Conservation (phyloP, 1,284 basidiomycete species). For the Cronartium quercuum region DNA sequence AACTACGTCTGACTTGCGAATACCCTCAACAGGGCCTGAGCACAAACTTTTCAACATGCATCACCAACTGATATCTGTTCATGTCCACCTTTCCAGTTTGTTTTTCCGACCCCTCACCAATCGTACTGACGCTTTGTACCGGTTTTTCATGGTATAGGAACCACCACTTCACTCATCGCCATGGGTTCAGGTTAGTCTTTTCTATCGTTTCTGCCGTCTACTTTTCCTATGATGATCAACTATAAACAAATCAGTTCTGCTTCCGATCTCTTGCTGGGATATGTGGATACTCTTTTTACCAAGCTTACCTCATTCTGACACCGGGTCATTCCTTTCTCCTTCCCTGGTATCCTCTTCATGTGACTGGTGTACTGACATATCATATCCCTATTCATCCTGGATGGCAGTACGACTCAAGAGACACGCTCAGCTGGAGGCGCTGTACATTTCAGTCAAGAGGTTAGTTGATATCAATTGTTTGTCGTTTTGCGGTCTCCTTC, state of each 20-base stretch:
- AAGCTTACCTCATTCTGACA: slow-evolving; percentile 5
- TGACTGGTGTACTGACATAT: not conserved
- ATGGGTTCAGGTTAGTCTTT: not conserved
- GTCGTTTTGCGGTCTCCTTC: too few relatives aligned
- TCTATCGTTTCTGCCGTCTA: not conserved
- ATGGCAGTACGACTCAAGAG: too few relatives aligned
- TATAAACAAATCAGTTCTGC: not conserved
- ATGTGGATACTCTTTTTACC: not conserved
- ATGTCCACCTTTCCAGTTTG: too few relatives aligned
- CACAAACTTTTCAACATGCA: not conserved
- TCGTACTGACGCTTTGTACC: not conserved
- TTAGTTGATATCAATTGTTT: too few relatives aligned
- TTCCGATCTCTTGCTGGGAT: not conserved
- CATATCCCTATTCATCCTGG: not conserved
- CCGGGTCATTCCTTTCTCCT: not conserved
- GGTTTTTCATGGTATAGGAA: not conserved
- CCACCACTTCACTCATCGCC: not conserved
- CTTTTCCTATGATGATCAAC: not conserved
- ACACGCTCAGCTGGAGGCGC: too few relatives aligned
- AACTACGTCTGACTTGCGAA: slow-evolving; percentile 1
- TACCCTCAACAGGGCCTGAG: not conserved
- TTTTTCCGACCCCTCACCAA: not conserved
- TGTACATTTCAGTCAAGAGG: too few relatives aligned
- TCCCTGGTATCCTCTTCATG: too few relatives aligned
- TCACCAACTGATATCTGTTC: not conserved